Evolutionary conservation across 2,329 filamentous ascomycete species (phyloP).

Genomic region (Fusarium anthophilum): DNA sequence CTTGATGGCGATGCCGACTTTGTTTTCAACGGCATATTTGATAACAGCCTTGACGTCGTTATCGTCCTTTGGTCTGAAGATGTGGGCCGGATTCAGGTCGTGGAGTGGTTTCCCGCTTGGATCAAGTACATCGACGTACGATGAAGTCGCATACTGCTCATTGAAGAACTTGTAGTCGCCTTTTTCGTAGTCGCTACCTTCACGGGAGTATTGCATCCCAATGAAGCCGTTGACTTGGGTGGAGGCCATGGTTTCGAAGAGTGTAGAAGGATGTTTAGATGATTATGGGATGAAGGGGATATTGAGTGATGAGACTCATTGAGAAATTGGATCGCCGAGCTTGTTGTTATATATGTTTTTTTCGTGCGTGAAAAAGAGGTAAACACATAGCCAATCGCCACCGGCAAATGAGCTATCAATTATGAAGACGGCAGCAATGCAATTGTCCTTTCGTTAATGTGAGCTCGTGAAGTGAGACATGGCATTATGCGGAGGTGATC

Average conservation of each 20-base stretch:
- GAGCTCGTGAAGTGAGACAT: neutral
- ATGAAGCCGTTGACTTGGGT: neutral
- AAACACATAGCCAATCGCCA: neutral
- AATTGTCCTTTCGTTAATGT: neutral
- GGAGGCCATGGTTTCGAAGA: neutral
- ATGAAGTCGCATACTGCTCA: neutral
- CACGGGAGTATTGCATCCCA: neutral
- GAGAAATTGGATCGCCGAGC: neutral
- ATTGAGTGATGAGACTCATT: neutral
- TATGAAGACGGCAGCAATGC: neutral
- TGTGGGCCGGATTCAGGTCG: neutral
- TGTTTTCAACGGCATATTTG: neutral
- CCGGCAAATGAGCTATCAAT: neutral
- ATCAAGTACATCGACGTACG: neutral
- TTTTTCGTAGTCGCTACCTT: neutral
- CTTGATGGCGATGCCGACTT: neutral
- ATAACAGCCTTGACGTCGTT: neutral
- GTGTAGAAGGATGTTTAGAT: neutral
- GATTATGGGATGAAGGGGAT: neutral
- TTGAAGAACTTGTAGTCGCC: neutral
- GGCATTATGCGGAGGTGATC: neutral
- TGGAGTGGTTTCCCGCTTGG: neutral
- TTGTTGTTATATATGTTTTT: neutral
- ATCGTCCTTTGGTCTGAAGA: neutral
- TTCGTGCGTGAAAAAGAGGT: neutral